Evolutionary conservation across 106 monocot genomes (phyloP), one percentile per base, ranked within the genome.

Genomic region (Acanthochlamys bracteata): DNA sequence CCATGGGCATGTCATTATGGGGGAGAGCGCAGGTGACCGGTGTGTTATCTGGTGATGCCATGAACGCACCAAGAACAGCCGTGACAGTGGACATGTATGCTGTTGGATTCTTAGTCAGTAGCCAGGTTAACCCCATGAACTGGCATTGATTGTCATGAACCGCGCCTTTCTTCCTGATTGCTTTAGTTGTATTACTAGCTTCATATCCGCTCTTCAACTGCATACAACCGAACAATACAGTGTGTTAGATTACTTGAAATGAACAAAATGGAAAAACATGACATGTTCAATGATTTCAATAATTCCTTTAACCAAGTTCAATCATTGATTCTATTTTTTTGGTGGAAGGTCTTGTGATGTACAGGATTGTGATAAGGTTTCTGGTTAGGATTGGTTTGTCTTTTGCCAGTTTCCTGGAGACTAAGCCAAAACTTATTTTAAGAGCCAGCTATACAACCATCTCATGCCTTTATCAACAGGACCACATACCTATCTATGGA

Each of bases 71-170:
- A 42, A 94, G 70, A 42, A 90, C 81, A 42, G 76, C 63, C 19
- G 79, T 80, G 57, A 69, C 81, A 3, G 86, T 52, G 16, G 81
- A 74, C 55, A 90, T 79, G 75, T 86, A 94, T 39, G 24, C 72
- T 46, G 90, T 94, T 42, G 73, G 74, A 82, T 94, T 94, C 68
- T 61, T 71, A 20, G 77, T 65, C 22, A 94, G 81, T 14, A 94
- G 84, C 94, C 94, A 94, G 42, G 86, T 90, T 66, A 94, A 25
- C 7, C 89, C 94, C 94, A 90, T 82, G 17, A 90, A 71, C 69
- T 94, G 77, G 81, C 94, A 94, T 33, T 92, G 84, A 17, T 81
- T 65, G 21, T 71, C 62, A 27, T 60, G 62, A 19, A 25, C 10
- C 33, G 8, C 21, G 4, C 16, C 13, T 42, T 66, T 12, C 39